These are phyloP conservation scores for Echinosophora koreensis DNA, from an alignment of 306 rosid genomes.

Conservation along the genomic window DNA sequence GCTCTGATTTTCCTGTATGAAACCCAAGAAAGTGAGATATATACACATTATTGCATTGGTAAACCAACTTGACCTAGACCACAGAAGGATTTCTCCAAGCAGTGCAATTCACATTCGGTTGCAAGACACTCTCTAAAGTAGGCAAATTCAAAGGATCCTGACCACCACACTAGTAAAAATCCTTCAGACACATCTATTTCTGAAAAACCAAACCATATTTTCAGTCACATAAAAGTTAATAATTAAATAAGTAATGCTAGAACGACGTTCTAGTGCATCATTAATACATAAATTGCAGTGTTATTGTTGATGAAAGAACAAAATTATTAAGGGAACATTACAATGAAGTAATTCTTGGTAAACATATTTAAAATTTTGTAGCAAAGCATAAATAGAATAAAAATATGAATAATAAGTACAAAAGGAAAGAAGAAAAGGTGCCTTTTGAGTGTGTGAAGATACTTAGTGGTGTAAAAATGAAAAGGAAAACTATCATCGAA, in stretches of 20 bases:
- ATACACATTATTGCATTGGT: not conserved
- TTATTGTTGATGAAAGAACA: not conserved
- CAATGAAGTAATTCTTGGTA: not conserved
- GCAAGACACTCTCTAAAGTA: slow-evolving; percentile 6
- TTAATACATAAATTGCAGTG: not conserved
- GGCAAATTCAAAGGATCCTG: not conserved
- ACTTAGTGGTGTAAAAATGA: too few relatives aligned
- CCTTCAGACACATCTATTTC: slow-evolving; percentile 44
- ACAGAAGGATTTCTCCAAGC: not conserved
- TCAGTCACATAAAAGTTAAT: not conserved
- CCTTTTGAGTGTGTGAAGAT: too few relatives aligned
- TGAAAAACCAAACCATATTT: slow-evolving; percentile 39
- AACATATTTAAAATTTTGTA: too few relatives aligned
- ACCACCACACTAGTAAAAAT: slow-evolving; percentile 51
- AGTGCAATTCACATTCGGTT: not conserved
- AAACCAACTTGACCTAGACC: not conserved
- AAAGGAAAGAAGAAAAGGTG: too few relatives aligned
- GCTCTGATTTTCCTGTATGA: slow-evolving; percentile 15
- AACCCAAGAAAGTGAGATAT: slow-evolving; percentile 18
- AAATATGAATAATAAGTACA: too few relatives aligned
- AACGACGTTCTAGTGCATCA: not conserved
- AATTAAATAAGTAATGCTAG: not conserved
- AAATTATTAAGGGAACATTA: not conserved
- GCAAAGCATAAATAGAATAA: too few relatives aligned
- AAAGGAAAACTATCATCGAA: too few relatives aligned